A percentile compares a stretch with the other conserved stretches of the same genome.
These are phyloP conservation scores for Trypanosoma boissoni DNA, from an alignment of 208 protist species.

Conservation along the genomic window DNA sequence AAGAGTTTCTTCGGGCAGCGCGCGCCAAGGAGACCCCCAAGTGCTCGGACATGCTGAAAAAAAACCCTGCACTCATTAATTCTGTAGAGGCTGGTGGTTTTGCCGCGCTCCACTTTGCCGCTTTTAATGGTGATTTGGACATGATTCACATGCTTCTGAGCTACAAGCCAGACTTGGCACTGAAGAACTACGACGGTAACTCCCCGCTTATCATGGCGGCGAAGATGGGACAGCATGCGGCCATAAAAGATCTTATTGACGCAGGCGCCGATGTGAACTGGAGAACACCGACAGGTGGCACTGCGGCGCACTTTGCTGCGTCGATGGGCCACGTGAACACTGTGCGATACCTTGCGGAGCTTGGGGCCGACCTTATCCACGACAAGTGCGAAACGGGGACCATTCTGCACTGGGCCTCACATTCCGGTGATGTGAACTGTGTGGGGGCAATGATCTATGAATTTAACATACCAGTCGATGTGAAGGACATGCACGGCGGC, in stretches of 20 bases:
- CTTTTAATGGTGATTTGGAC: conserved; percentile 74
- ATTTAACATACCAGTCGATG: conserved; percentile 70
- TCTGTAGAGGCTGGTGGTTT: conserved; percentile 78
- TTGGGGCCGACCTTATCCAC: conserved; percentile 54
- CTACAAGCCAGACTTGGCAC: conserved; percentile 47
- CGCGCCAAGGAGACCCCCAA: conserved; percentile 44
- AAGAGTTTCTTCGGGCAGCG: conserved; percentile 77
- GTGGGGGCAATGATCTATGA: conserved; percentile 82
- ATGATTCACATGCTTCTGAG: conserved; percentile 72
- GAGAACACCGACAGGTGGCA: conserved; percentile 47
- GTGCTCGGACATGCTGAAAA: conserved; percentile 53
- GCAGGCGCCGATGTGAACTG: conserved; percentile 73
- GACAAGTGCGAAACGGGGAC: conserved; percentile 58
- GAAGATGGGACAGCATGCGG: conserved; percentile 58
- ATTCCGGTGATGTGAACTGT: conserved; percentile 70
- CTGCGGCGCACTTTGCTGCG: conserved; percentile 76
- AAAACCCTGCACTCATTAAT: conserved; percentile 59
- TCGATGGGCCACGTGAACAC: conserved; percentile 73
- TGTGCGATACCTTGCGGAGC: conserved; percentile 55
- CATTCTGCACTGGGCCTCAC: conserved; percentile 85
- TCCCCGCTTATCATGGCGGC: conserved; percentile 83
- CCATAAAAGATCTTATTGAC: conserved; percentile 56
- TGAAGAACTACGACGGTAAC: conserved; percentile 86
- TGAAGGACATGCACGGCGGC: conserved; percentile 71
- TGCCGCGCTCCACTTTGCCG: conserved; percentile 84